Conservation (phyloP, 495 filamentous ascomycete genomes). For the Elaphomyces granulatus region DNA sequence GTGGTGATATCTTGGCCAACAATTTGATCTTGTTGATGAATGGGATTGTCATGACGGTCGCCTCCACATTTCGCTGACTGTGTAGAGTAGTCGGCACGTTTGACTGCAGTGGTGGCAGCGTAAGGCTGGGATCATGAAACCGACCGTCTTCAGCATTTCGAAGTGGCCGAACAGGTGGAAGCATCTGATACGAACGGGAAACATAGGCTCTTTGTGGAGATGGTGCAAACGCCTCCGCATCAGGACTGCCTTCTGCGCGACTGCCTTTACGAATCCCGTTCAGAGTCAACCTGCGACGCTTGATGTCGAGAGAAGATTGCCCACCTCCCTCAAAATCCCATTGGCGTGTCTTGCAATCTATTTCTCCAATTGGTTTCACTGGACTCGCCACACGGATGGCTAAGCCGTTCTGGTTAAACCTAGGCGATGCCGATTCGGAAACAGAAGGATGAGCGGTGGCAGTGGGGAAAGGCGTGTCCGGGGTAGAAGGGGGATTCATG, state of each 20-base stretch:
- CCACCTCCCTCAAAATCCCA: slow-evolving; percentile 2
- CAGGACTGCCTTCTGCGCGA: slow-evolving; percentile 13
- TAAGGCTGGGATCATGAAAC: slow-evolving; percentile 30
- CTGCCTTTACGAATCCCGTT: not conserved
- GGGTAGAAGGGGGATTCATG: slow-evolving; percentile 33
- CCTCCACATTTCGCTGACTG: slow-evolving; percentile 36
- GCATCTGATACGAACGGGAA: slow-evolving; percentile 23
- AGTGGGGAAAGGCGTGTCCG: slow-evolving; percentile 22
- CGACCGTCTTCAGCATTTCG: slow-evolving; percentile 11
- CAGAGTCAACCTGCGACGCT: slow-evolving; percentile 4
- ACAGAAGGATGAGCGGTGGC: not conserved
- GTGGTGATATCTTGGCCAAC: slow-evolving; percentile 52
- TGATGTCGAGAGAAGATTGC: not conserved
- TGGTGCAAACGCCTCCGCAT: slow-evolving; percentile 18
- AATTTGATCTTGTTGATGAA: slow-evolving; percentile 56
- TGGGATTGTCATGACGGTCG: slow-evolving; percentile 61
- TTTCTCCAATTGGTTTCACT: not conserved
- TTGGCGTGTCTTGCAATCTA: slow-evolving; percentile 1
- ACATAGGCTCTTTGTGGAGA: slow-evolving; percentile 16
- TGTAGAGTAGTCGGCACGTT: slow-evolving; percentile 14
- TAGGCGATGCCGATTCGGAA: slow-evolving; percentile 1
- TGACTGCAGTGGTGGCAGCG: slow-evolving; percentile 47
- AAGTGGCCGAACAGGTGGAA: slow-evolving; percentile 22
- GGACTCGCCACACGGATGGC: slow-evolving; percentile 1
- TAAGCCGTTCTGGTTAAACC: not conserved